Conservation (phyloP, 176 grass and related monocot genomes). For the Miscanthus lutarioriparius region DNA sequence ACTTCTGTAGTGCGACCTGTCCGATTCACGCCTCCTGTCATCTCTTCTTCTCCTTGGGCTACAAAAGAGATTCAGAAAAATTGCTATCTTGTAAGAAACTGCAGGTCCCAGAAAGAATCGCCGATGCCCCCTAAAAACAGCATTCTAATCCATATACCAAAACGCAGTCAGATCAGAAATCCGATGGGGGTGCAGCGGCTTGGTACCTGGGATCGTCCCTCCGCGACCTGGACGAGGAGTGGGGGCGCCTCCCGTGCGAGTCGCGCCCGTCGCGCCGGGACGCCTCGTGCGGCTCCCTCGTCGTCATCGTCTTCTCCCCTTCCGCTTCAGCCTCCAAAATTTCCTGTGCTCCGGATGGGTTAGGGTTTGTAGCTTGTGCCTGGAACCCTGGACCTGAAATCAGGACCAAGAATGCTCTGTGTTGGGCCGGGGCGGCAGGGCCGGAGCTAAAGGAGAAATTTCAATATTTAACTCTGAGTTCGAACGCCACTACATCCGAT, state of each 20-base stretch:
- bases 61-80: conserved; percentile 12
- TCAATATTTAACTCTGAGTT: no score
- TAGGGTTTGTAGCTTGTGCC: conserved; percentile 4
- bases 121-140: background rate
- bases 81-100: background rate
- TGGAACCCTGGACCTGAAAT: background rate
- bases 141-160: background rate
- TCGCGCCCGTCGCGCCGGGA: conserved; percentile 54
- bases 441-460: background rate
- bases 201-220: conserved; percentile 57
- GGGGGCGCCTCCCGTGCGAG: conserved; percentile 40
- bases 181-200: background rate
- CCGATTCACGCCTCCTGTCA: conserved; percentile 50
- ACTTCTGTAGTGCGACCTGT: conserved; percentile 40
- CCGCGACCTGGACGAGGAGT: conserved; percentile 47
- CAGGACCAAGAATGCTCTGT: background rate
- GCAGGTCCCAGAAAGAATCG: background rate
- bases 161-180: conserved; percentile 11
- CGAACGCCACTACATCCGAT: no score
- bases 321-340: background rate
- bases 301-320: conserved; percentile 31
- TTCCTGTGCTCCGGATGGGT: background rate
- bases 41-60: conserved; percentile 54
- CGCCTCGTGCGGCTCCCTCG: conserved; percentile 40
- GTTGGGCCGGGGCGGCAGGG: background rate